These are phyloP conservation scores for Penicillium nordicum DNA, from an alignment of 2,329 filamentous ascomycete genomes.

Conservation along the genomic window DNA sequence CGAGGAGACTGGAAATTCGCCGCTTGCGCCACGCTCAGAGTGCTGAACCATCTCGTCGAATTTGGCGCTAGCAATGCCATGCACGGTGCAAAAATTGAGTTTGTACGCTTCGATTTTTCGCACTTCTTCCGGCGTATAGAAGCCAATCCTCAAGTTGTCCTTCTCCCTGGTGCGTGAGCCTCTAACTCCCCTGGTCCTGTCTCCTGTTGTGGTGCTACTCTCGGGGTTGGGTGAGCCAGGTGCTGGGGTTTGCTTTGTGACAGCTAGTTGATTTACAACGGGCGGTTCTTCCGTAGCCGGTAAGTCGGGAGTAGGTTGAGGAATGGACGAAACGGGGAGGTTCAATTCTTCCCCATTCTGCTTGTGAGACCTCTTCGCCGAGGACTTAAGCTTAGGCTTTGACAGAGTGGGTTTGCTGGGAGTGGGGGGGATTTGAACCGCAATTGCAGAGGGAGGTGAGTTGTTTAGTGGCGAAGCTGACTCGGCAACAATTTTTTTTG, in stretches of 20 bases:
- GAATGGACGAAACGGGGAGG: background rate
- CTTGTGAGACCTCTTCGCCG: background rate
- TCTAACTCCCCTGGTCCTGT: background rate
- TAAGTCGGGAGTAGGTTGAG: background rate
- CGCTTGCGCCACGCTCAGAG: constrained; percentile 23
- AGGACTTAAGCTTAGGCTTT: background rate
- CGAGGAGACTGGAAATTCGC: constrained; percentile 23
- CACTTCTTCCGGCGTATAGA: constrained; percentile 33
- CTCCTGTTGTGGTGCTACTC: background rate
- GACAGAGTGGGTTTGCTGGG: background rate
- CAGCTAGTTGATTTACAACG: background rate
- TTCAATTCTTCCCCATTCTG: background rate
- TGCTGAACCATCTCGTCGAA: constrained; percentile 39
- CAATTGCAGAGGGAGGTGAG: background rate
- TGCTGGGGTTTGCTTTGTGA: background rate
- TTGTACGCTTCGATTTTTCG: constrained; percentile 32
- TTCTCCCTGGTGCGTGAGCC: constrained; percentile 9
- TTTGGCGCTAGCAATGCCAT: constrained; percentile 17
- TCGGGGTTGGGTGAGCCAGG: background rate
- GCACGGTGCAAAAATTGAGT: constrained; percentile 32
- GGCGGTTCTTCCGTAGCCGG: background rate
- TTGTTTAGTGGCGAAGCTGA: background rate
- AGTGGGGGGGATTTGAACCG: background rate
- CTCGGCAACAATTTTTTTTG: background rate
- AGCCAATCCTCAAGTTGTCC: constrained; percentile 25